These are phyloP conservation scores for Elongisporangium undulatum DNA, from an alignment of 352 stramenopile species.

Conservation along the genomic window DNA sequence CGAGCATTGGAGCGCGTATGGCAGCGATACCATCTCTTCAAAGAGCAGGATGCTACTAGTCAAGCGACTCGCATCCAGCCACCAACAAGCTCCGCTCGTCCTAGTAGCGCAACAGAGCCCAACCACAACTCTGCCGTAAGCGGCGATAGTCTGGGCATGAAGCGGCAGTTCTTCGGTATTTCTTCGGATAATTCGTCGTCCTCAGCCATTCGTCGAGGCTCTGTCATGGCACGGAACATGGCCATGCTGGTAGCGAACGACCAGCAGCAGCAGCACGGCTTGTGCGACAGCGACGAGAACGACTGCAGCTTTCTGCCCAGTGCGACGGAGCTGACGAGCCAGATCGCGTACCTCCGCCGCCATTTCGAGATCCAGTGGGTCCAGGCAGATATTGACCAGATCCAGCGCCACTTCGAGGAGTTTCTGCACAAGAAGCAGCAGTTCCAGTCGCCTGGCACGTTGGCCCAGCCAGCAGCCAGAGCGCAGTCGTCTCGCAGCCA, in stretches of 20 bases:
- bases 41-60: not conserved
- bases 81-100: slow-evolving; percentile 2
- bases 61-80: not conserved
- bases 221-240: not conserved
- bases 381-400: slow-evolving; percentile 26
- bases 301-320: slow-evolving; percentile 1
- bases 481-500: slow-evolving; percentile 12
- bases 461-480: slow-evolving; percentile 1
- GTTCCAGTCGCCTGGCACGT: slow-evolving; percentile 4
- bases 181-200: not conserved
- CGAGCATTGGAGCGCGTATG: slow-evolving; percentile 13
- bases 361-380: slow-evolving; percentile 44
- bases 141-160: slow-evolving; percentile 17
- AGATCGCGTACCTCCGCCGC: slow-evolving; percentile 25
- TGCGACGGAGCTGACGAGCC: slow-evolving; percentile 1
- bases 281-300: not conserved
- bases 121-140: slow-evolving; percentile 9
- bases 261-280: slow-evolving; percentile 3
- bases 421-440: slow-evolving; percentile 31
- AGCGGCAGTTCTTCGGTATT: slow-evolving; percentile 16
- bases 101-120: not conserved
- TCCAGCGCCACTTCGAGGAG: slow-evolving; percentile 37
- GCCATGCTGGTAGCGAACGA: not conserved
- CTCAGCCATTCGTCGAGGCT: not conserved
- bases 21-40: slow-evolving; percentile 19